Evolutionary conservation across 495 filamentous ascomycete genomes (phyloP), one percentile per base, ranked within the genome.

Genomic region (Aspergillus egyptiacus): DNA sequence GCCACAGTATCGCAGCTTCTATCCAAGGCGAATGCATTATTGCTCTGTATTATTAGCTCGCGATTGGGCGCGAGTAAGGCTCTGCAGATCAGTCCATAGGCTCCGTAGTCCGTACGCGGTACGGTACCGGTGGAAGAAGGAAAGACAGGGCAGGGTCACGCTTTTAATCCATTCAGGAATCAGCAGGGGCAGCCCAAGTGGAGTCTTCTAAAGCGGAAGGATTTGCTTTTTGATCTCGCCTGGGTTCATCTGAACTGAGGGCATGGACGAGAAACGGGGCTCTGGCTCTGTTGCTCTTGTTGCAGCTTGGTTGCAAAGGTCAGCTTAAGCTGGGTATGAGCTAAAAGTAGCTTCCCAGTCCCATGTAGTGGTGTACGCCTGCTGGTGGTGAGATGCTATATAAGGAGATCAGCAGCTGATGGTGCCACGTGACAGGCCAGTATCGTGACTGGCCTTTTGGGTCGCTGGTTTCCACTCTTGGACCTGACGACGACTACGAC

Each of bases 341-440:
- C n/a, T n/a, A n/a, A n/a, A n/a, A n/a, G n/a, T n/a, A n/a, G n/a
- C n/a, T n/a, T n/a, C n/a, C n/a, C n/a, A n/a, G n/a, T n/a, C n/a
- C n/a, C n/a, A n/a, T n/a, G n/a, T n/a, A n/a, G n/a, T n/a, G n/a
- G 24, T 27, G 24, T 27, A 27, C 24, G 8, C 24, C 8, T 27
- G 24, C 8, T 4, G 4, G 24, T 5, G 24, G 24, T 5, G 24
- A 8, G 24, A 27, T 8, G 24, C 5, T 20, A 18, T 37, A 37
- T 37, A 37, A 18, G 13, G 36, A 39, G 40, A 43, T 43, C 40
- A 17, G 40, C 35, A 25, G 11, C 17, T 70, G 65, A 69, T 64
- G 62, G 61, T 62, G 59, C 62, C 69, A 72, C 69, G 69, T 72
- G 69, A 72, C 62, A 63, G 53, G 42, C 41, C 50, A 44, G 41